phyloP scores from a whole-genome alignment of 176 grass and related monocot species.

The Musa itinerans region DNA sequence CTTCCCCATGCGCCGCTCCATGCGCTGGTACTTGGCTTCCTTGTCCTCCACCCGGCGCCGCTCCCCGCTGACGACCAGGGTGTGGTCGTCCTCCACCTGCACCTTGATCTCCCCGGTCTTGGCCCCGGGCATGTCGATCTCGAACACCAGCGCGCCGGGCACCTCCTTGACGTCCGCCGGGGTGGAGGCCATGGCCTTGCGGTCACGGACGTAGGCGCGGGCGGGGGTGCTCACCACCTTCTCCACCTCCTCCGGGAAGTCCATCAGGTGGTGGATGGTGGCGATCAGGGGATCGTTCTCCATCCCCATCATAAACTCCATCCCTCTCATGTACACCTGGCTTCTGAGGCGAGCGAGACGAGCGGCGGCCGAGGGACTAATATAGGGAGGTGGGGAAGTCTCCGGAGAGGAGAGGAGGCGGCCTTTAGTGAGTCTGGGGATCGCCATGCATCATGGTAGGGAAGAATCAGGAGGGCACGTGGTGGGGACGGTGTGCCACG shows the following conservation, averaged over 20 bases:
- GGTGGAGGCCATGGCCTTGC: conserved; percentile 54
- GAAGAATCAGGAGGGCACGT: too few species aligned
- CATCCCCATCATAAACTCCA: conserved; percentile 27
- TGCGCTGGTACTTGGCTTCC: conserved; percentile 39
- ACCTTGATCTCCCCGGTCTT: conserved; percentile 38
- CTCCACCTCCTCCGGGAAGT: conserved; percentile 49
- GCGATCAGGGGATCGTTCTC: conserved; percentile 28
- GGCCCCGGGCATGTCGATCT: conserved; percentile 44
- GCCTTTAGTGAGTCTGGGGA: too few species aligned
- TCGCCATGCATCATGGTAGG: too few species aligned
- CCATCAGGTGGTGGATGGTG: conserved; percentile 37
- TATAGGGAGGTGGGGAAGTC: too few species aligned
- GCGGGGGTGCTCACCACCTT: conserved; percentile 41
- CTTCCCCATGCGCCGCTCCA: conserved; percentile 57
- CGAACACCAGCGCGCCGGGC: conserved; percentile 27
- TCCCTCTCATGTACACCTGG: not conserved
- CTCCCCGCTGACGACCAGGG: conserved; percentile 48
- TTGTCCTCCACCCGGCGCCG: not conserved
- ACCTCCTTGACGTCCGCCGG: conserved; percentile 60
- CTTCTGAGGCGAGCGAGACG: too few species aligned
- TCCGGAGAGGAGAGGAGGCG: too few species aligned
- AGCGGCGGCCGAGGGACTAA: too few species aligned
- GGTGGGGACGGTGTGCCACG: too few species aligned
- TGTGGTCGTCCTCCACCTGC: conserved; percentile 54
- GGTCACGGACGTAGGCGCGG: conserved; percentile 43